These are phyloP conservation scores for Limtongozyma cylindracea DNA, from an alignment of 805 yeast genomes.

Conservation along the genomic window DNA sequence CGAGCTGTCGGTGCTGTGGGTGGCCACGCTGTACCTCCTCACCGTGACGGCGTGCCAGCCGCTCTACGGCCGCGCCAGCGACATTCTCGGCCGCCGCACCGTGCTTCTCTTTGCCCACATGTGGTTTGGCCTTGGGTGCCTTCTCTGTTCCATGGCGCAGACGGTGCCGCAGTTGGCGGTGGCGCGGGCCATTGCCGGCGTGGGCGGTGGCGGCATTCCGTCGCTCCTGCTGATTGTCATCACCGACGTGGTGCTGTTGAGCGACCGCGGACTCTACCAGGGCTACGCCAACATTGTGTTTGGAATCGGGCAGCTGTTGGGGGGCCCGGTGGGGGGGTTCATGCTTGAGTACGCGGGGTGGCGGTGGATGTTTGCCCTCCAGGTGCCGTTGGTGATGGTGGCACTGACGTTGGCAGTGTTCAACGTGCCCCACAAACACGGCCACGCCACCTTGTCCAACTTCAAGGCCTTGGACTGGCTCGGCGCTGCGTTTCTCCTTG, in stretches of 20 bases:
- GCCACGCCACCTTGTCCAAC: too few species aligned
- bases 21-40: constrained; percentile 43
- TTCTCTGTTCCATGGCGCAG: constrained; percentile 29
- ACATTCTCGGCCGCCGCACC: constrained; percentile 28
- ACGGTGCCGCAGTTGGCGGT: constrained; percentile 20
- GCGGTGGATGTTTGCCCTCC: constrained; percentile 13
- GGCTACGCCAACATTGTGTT: constrained; percentile 59
- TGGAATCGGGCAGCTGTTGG: constrained; percentile 36
- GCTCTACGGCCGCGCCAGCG: constrained; percentile 43
- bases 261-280: constrained; percentile 20
- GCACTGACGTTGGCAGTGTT: too few species aligned
- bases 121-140: constrained; percentile 27
- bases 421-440: too few species aligned
- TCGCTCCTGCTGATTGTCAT: constrained; percentile 7
- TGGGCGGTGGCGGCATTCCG: constrained; percentile 13
- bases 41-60: constrained; percentile 60
- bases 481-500: too few species aligned
- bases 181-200: constrained; percentile 17
- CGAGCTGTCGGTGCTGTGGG: constrained; percentile 31
- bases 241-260: constrained; percentile 7
- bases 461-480: too few species aligned
- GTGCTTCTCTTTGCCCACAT: constrained; percentile 17
- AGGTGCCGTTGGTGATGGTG: constrained; percentile 16
- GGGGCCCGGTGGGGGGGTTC: constrained; percentile 23
- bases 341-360: constrained; percentile 30